Conservation (phyloP, 805 yeast genomes). For the Candida dajiaensis region DNA sequence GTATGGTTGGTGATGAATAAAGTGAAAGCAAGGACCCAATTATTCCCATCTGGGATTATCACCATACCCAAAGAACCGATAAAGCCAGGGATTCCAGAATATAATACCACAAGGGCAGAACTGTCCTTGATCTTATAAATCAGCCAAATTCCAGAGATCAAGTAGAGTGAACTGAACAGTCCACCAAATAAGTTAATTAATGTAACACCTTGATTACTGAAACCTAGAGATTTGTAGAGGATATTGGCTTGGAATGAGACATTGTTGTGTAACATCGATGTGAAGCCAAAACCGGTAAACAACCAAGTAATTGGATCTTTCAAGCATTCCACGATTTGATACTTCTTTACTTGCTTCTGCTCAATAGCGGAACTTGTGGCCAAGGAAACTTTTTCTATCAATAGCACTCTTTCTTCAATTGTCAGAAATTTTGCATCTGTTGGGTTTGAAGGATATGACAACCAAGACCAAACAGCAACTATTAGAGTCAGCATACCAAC, state of each 20-base stretch:
- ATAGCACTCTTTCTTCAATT: conserved; percentile 34
- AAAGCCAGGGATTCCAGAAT: neutral
- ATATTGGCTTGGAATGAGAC: conserved; percentile 49
- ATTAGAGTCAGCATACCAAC: conserved; percentile 40
- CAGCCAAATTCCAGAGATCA: conserved; percentile 33
- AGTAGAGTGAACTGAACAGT: conserved; percentile 41
- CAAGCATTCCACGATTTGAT: conserved; percentile 35
- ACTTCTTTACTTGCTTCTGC: conserved; percentile 33
- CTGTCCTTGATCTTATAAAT: conserved; percentile 23
- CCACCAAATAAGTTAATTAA: conserved; percentile 46
- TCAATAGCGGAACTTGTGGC: conserved; percentile 32
- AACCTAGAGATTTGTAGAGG: conserved; percentile 40
- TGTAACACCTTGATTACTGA: conserved; percentile 40
- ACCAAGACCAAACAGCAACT: conserved; percentile 22
- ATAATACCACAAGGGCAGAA: neutral
- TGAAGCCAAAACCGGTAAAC: conserved; percentile 21
- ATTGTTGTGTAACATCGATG: conserved; percentile 41
- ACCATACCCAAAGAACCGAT: neutral
- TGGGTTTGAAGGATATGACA: conserved; percentile 43
- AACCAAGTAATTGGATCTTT: conserved; percentile 34
- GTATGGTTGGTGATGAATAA: conserved; percentile 5
- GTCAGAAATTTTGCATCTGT: conserved; percentile 34
- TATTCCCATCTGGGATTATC: neutral
- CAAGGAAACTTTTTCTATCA: conserved; percentile 31
- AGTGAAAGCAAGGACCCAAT: neutral